phyloP scores from a whole-genome alignment of 2,329 filamentous ascomycete genomes.

The Monilinia aucupariae region DNA sequence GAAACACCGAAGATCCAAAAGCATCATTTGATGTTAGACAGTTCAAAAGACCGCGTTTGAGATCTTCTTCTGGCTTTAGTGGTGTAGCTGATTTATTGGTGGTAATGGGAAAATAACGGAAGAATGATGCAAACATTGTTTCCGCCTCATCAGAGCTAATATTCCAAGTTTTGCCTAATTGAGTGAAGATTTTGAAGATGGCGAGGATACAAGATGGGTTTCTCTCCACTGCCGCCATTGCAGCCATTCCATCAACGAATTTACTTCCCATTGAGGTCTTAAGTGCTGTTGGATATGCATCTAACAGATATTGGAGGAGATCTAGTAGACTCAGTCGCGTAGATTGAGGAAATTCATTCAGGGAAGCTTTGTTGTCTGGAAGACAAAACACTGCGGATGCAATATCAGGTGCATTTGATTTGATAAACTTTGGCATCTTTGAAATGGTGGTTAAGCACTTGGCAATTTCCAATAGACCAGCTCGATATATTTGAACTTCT shows the following conservation, averaged over 20 bases:
- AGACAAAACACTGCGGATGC: conserved; percentile 4
- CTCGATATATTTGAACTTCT: conserved; percentile 15
- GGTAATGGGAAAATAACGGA: conserved; percentile 33
- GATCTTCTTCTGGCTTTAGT: conserved; percentile 19
- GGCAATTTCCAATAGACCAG: conserved; percentile 15
- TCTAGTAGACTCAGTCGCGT: conserved; percentile 26
- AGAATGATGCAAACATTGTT: conserved; percentile 29
- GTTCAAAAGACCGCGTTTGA: conserved; percentile 25
- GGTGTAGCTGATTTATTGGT: conserved; percentile 19
- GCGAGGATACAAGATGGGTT: conserved; percentile 27
- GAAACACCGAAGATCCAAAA: conserved; percentile 28
- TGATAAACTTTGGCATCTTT: conserved; percentile 14
- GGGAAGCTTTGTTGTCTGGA: conserved; percentile 5
- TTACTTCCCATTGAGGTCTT: conserved; percentile 20
- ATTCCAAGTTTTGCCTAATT: conserved; percentile 25
- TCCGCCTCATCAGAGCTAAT: conserved; percentile 18
- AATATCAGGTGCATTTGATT: conserved; percentile 4
- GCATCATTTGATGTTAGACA: conserved; percentile 30
- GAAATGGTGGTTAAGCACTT: conserved; percentile 11
- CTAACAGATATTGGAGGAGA: conserved; percentile 24
- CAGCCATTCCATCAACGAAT: conserved; percentile 27
- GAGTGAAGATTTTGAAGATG: conserved; percentile 28
- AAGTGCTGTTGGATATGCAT: conserved; percentile 19
- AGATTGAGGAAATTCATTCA: conserved; percentile 19
- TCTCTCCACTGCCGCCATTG: conserved; percentile 30